These are phyloP conservation scores for Antrodiella citrinella DNA, from an alignment of 768 basidiomycete species.

Conservation along the genomic window DNA sequence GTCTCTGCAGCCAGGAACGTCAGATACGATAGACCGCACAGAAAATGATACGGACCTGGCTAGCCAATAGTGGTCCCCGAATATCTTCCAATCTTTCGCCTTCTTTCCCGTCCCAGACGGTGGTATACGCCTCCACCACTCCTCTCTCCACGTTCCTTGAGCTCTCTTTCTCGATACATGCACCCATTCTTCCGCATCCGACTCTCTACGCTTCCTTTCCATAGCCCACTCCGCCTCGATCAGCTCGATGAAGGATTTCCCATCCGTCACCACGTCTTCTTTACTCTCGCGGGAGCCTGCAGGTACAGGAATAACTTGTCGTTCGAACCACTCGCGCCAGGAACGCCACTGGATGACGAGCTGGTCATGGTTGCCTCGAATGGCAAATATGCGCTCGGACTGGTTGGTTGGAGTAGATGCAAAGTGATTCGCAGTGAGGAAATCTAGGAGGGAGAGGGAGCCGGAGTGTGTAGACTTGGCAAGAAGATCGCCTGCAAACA, in stretches of 20 bases:
- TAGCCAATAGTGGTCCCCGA: slow-evolving; percentile 68
- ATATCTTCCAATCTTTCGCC: slow-evolving; percentile 57
- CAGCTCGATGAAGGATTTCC: slow-evolving; percentile 44
- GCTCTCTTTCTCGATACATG: slow-evolving; percentile 23
- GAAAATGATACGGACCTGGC: slow-evolving; percentile 40
- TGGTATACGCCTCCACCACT: slow-evolving; percentile 26
- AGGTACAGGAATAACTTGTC: slow-evolving; percentile 22
- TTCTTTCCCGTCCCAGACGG: slow-evolving; percentile 17
- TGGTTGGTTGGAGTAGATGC: slow-evolving; percentile 1
- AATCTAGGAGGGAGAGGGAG: slow-evolving; percentile 57
- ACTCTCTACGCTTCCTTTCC: slow-evolving; percentile 20
- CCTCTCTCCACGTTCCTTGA: slow-evolving; percentile 19
- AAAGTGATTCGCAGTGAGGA: slow-evolving; percentile 47
- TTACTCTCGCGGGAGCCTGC: slow-evolving; percentile 17
- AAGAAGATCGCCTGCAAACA: slow-evolving; percentile 81
- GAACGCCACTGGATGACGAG: slow-evolving; percentile 80
- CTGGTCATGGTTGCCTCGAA: slow-evolving; percentile 95
- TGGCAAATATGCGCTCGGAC: slow-evolving; percentile 47
- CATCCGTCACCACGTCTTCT: slow-evolving; percentile 13
- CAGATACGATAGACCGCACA: slow-evolving; percentile 3
- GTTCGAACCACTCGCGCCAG: slow-evolving; percentile 76
- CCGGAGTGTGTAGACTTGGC: slow-evolving; percentile 56
- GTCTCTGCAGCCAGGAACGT: slow-evolving; percentile 24
- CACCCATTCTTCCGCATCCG: slow-evolving; percentile 34
- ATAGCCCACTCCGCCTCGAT: slow-evolving; percentile 37